phyloP scores from a whole-genome alignment of 2,329 filamentous ascomycete species.

The Cercospora citrullina region DNA sequence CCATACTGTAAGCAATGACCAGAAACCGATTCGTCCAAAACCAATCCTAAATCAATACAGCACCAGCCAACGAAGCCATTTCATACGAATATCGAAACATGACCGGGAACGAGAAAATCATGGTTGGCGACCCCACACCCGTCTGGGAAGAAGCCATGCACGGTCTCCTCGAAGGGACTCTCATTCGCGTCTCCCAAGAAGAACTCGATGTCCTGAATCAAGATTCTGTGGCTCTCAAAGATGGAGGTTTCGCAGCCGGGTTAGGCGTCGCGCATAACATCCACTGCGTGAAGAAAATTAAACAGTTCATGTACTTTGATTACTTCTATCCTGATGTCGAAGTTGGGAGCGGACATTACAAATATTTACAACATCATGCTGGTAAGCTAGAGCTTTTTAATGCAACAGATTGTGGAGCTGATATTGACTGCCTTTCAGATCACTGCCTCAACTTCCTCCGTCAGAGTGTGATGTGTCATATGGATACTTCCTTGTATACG shows the following conservation, averaged over 20 bases:
- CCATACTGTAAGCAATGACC: constrained; percentile 15
- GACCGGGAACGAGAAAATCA: constrained; percentile 14
- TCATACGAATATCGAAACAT: constrained; percentile 19
- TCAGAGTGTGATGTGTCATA: constrained; percentile 23
- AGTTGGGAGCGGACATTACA: constrained; percentile 10
- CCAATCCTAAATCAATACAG: not conserved
- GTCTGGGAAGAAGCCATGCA: constrained; percentile 17
- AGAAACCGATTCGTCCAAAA: not conserved
- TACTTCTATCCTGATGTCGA: constrained; percentile 19
- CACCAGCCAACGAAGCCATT: constrained; percentile 17
- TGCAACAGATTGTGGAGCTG: too few species aligned
- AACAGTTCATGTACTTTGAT: constrained; percentile 19
- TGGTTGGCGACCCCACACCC: constrained; percentile 18
- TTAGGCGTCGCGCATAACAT: constrained; percentile 20
- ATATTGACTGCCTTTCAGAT: not conserved
- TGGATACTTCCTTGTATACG: constrained; percentile 18
- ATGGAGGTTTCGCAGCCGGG: constrained; percentile 17
- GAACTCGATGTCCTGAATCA: constrained; percentile 14
- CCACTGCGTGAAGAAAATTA: constrained; percentile 22
- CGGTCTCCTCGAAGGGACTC: constrained; percentile 17
- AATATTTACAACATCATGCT: constrained; percentile 18
- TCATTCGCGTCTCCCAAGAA: constrained; percentile 12
- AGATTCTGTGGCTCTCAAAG: constrained; percentile 12
- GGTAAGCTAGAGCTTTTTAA: not conserved
- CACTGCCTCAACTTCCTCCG: constrained; percentile 21